phyloP scores from a whole-genome alignment of 202 grass and related monocot genomes.

The Musa balbisiana region DNA sequence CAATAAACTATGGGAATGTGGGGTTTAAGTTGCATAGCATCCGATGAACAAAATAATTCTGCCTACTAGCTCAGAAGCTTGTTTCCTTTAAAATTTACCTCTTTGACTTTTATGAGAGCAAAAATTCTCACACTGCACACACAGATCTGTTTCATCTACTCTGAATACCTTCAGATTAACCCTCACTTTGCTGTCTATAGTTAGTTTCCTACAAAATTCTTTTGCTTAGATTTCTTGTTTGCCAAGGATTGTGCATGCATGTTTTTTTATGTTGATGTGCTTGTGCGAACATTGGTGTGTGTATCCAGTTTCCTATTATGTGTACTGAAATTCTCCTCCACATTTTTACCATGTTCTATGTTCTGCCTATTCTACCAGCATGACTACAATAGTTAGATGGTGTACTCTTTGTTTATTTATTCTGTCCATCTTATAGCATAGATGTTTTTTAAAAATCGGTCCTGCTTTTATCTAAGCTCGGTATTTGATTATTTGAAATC shows the following conservation, averaged over 20 bases:
- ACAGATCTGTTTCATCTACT: neutral
- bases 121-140: neutral
- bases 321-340: neutral
- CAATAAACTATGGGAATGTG: neutral
- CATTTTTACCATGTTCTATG: neutral
- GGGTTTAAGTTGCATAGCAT: neutral
- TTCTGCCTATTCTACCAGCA: neutral
- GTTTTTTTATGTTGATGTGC: neutral
- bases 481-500: neutral
- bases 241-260: neutral
- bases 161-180: neutral
- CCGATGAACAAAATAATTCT: neutral
- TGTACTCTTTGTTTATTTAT: neutral
- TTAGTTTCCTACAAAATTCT: neutral
- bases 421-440: neutral
- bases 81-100: neutral
- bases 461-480: neutral
- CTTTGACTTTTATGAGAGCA: neutral
- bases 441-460: neutral
- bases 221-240: neutral
- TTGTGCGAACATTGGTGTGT: neutral
- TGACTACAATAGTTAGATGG: neutral
- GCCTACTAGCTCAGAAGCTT: neutral
- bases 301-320: neutral
- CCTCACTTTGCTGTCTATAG: neutral